Base-by-base conservation (phyloP, 1,284 basidiomycete genomes). In the Fomes fomentarius region DNA sequence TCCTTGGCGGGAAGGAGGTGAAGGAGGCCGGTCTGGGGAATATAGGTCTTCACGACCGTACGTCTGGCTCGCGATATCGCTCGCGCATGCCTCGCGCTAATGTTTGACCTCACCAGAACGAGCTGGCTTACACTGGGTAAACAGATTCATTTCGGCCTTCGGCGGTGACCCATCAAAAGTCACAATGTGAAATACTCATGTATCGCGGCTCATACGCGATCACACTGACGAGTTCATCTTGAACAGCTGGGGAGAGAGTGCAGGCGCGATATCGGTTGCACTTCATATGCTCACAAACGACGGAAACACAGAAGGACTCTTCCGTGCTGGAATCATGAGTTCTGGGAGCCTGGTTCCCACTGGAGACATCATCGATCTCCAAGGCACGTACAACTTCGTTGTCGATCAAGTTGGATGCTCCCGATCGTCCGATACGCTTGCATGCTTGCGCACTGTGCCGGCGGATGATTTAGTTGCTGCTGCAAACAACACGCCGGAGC, bases 61-160 rank as follows among this genome's bases (percentile, higher is more conserved):
- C 58, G 78, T n/a, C n/a, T n/a, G n/a, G n/a, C n/a, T n/a, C n/a
- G n/a, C n/a, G n/a, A n/a, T n/a, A n/a, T n/a, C n/a, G n/a, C n/a
- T n/a, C n/a, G n/a, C n/a, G n/a, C n/a, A n/a, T n/a, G n/a, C n/a
- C n/a, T n/a, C n/a, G n/a, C n/a, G n/a, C n/a, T n/a, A n/a, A n/a
- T n/a, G n/a, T n/a, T n/a, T n/a, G n/a, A n/a, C n/a, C n/a, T n/a
- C 15, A 10, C 6, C 41, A 83, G 81, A 84, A 63, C 76, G 78
- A 4, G 62, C 75, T 31, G 83, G 58, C 4, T 39, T 63, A n/a
- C 58, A 50, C 17, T 63, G 61, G 61, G 71, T 88, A 0, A 79
- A 85, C 56, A 75, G 81, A 60, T 84, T 88, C 61, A 84, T 89
- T 40, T 53, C 67, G 7, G 67, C 69, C 1, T 88, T 89, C 8